phyloP scores from a whole-genome alignment of 2,329 filamentous ascomycete species.

The Rhynchosporium secalis region DNA sequence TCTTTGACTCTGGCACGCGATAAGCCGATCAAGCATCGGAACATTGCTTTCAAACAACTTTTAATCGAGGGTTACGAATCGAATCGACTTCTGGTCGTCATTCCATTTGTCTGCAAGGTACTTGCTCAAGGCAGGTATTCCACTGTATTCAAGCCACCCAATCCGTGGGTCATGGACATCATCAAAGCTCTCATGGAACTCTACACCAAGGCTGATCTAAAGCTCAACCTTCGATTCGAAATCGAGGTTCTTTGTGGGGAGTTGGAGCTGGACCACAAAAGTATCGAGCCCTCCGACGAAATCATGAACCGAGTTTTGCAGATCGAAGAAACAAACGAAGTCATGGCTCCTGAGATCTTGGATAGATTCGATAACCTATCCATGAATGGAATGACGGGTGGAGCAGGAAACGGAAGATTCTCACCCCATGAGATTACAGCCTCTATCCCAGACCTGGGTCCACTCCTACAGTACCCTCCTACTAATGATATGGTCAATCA shows the following conservation, averaged over 20 bases:
- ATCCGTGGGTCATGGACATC: constrained; percentile 98
- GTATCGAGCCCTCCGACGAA: constrained; percentile 81
- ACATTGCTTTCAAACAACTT: constrained; percentile 95
- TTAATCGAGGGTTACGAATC: constrained; percentile 92
- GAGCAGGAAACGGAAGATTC: constrained; percentile 69
- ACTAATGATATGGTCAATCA: constrained; percentile 76
- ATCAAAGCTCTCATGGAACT: constrained; percentile 87
- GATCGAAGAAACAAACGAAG: constrained; percentile 59
- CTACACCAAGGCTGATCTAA: constrained; percentile 89
- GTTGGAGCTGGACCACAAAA: constrained; percentile 86
- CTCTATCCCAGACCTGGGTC: constrained; percentile 79
- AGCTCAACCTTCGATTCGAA: constrained; percentile 96
- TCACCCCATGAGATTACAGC: constrained; percentile 76
- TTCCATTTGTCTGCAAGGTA: constrained; percentile 97
- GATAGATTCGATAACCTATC: constrained; percentile 84
- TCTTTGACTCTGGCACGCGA: constrained; percentile 90
- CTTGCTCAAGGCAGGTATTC: constrained; percentile 81
- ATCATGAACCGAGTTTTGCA: constrained; percentile 72
- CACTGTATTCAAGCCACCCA: constrained; percentile 88
- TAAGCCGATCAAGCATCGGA: constrained; percentile 92
- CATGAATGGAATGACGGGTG: constrained; percentile 70
- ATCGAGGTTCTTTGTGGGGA: constrained; percentile 97
- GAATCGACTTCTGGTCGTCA: constrained; percentile 85
- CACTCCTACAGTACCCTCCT: constrained; percentile 77
- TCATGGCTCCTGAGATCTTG: constrained; percentile 62